Evolutionary conservation across 768 basidiomycete species (phyloP), one percentile per base, ranked within the genome.

Genomic region (Boletus rufocinnamomeus): DNA sequence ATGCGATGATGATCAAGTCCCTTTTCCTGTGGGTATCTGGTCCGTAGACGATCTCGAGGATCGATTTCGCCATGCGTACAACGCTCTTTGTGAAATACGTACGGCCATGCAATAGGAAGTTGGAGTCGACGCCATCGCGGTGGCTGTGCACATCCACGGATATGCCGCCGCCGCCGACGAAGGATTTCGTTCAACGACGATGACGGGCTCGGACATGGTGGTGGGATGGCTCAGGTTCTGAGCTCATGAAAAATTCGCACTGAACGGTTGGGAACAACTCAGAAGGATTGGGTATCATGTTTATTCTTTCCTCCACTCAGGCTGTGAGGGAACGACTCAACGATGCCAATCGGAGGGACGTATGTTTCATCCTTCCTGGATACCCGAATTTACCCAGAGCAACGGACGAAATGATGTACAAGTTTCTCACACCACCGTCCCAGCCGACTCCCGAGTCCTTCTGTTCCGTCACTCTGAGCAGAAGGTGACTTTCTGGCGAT

Each of bases 151-250:
- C 50, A 10, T 74, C 68, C 38, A 69, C 48, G 25, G 43, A 11
- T 48, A 74, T 68, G n/a, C n/a, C n/a, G n/a, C n/a, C n/a, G 30
- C 71, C 71, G 6, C 70, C 72, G 21, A 72, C 61, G 32, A 71
- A 50, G n/a, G 51, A 61, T 9, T 43, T 54, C 16, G 34, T 51
- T 53, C n/a, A n/a, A n/a, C n/a, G 47, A 60, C 25, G 54, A 51
- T 28, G 54, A 63, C 17, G 44, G 60, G 21, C 30, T 61, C 60
- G 28, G 66, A 56, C 69, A 69, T 71, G 54, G 28, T 51, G 54
- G 52, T 46, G 47, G 49, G 38, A 52, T 27, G n/a, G 37, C 27
- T 49, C n/a, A 4, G 45, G 44, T 4, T 50, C 28, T 27, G 19
- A 40, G 9, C 16, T 28, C 48, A 13, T 37, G 17, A 13, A 23